Percentiles rank a stretch among this genome's conserved stretches.
phyloP scores from a whole-genome alignment of 2,329 filamentous ascomycete species.

The Curvularia verruculosa region DNA sequence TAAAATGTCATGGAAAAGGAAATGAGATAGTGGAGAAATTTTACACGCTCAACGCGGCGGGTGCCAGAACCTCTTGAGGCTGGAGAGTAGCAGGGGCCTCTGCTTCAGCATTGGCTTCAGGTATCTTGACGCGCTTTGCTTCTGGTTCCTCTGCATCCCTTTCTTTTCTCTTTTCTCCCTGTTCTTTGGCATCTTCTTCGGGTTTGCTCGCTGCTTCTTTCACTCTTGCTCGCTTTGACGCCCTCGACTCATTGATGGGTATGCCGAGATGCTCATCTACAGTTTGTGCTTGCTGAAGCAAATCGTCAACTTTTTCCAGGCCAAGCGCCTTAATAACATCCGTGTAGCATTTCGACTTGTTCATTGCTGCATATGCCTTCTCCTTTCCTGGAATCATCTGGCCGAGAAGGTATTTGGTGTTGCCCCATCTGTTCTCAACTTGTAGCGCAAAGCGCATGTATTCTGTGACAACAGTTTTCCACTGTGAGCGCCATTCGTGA shows the following conservation, averaged over 20 bases:
- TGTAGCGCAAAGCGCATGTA: constrained; percentile 77
- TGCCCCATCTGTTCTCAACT: constrained; percentile 84
- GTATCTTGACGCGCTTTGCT: constrained; percentile 38
- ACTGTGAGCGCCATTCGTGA: constrained; percentile 61
- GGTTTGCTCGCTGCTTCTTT: constrained; percentile 29
- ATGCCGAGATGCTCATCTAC: constrained; percentile 70
- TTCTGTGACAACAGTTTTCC: constrained; percentile 76
- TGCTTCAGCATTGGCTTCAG: constrained; percentile 21
- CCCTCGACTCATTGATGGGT: constrained; percentile 57
- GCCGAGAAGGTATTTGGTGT: constrained; percentile 88
- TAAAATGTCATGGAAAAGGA: not conserved
- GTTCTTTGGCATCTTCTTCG: constrained; percentile 18
- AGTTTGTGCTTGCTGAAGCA: constrained; percentile 67
- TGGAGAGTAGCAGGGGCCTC: constrained; percentile 12
- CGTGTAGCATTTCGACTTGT: constrained; percentile 71
- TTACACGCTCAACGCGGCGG: constrained; percentile 31
- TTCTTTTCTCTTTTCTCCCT: constrained; percentile 29
- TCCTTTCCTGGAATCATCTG: constrained; percentile 86
- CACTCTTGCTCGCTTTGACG: constrained; percentile 53
- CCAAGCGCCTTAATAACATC: constrained; percentile 70
- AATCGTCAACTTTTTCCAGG: constrained; percentile 67
- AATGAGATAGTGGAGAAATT: not conserved
- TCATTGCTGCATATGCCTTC: constrained; percentile 66
- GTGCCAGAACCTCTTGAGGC: constrained; percentile 25
- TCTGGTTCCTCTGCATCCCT: constrained; percentile 22